Evolutionary conservation across 345 rosid species (phyloP).

Genomic region (Eucalyptus urophylla): DNA sequence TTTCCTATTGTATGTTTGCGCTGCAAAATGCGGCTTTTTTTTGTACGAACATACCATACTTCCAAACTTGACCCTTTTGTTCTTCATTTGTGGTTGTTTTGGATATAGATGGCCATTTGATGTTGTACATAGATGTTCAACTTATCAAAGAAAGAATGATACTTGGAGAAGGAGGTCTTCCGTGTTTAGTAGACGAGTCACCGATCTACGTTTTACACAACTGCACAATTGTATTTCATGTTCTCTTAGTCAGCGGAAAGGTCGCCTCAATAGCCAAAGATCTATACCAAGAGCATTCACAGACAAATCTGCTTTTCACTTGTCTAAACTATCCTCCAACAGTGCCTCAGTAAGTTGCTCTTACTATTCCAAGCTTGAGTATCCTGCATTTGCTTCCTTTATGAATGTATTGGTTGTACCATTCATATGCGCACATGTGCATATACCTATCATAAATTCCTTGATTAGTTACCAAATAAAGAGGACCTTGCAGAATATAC

Average conservation of each 20-base stretch:
- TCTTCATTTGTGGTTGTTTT: not conserved
- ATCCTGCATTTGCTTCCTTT: not conserved
- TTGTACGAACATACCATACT: not conserved
- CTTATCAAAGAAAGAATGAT: slow-evolving; percentile 15
- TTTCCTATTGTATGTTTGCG: not conserved
- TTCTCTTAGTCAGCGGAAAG: slow-evolving; percentile 23
- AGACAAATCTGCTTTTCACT: slow-evolving; percentile 47
- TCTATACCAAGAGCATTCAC: slow-evolving; percentile 27
- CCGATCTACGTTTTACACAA: slow-evolving; percentile 11
- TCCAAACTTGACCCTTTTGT: not conserved
- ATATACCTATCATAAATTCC: not conserved
- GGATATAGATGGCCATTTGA: not conserved
- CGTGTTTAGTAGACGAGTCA: slow-evolving; percentile 4
- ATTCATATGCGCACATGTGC: not conserved
- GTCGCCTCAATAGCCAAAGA: slow-evolving; percentile 13
- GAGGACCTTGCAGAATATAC: not conserved
- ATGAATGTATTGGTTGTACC: not conserved
- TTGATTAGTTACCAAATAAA: not conserved
- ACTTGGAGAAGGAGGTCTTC: slow-evolving; percentile 19
- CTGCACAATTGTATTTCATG: slow-evolving; percentile 25
- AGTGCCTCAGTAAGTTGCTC: not conserved
- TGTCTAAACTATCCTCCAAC: slow-evolving; percentile 6
- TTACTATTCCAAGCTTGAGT: not conserved
- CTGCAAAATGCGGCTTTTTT: not conserved
- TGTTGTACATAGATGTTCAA: not conserved